Evolutionary conservation across 2,329 filamentous ascomycete genomes (phyloP), one percentile per base, ranked within the genome.

Genomic region (Talaromyces amestolkiae): DNA sequence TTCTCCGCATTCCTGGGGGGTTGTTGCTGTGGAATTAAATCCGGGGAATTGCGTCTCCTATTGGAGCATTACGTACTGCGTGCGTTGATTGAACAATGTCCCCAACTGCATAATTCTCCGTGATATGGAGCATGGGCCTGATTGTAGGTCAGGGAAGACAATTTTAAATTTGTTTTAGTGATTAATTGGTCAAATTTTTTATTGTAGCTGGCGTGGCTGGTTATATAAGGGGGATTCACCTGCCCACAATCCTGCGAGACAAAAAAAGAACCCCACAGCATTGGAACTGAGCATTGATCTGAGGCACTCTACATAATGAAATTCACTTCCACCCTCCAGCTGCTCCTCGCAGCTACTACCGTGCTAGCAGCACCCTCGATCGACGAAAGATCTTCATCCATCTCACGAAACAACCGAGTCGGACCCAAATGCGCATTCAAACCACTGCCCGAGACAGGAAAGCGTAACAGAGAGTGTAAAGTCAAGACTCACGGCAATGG

Each of bases 351-450:
- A 56, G 49, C 35, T 10, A 56, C 31, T 7, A 43, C 58, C 24
- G 63, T 49, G 9, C 8, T 61, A 15, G 63, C 63, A 37, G 63
- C 39, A 31, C 63, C 63, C 4, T 43, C 49, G 19, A 19, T 22
- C 17, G 63, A 65, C 7, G 51, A 56, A 17, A 61, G 33, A 24
- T 45, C 58, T 35, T 6, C 35, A 39, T 47, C 58, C 11, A 47
- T 65, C n/a, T 67, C 70, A 5, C 68, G 74, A 56, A 72, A 68
- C 43, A 66, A 72, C 2, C 70, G 69, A 11, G 72, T 74, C 63
- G 68, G 70, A 3, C 75, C 75, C 2, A 69, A 74, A 9, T 68
- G 67, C 10, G 70, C 75, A 11, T 76, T 76, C 68, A 68, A 67
- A 31, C 72, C 74, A 27, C 68, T 77, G 6, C 74, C 75, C 11